Base-by-base conservation (phyloP, 768 basidiomycete species). In the Dioszegia aurantiaca region DNA sequence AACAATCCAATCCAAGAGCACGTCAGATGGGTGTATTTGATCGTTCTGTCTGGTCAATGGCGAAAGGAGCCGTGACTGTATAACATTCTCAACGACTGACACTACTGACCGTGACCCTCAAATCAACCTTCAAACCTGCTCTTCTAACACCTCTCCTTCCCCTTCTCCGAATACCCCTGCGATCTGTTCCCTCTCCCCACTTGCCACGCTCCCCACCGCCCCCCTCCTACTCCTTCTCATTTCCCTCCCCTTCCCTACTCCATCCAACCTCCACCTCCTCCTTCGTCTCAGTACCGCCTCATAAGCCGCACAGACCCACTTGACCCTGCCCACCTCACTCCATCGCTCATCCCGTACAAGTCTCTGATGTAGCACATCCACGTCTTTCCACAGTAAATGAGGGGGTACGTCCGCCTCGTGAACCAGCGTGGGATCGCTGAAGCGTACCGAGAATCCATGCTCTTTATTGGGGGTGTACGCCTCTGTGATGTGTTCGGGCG, bases 341-440 rank as follows among this genome's bases (percentile, higher is more conserved):
- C 78, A 14, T 28, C 65, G 67, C 6, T 64, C 70, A 17, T 71
- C 71, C n/a, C 66, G 43, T 6, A 86, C 83, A 27, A 91, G 76
- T 26, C 86, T 80, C 58, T 89, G 83, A 72, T 94, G 90, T 49
- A 95, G 78, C 4, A 86, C 60, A 62, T 88, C 86, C n/a, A 94
- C 63, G 70, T 94, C 90, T 16, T 77, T 64, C 71, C 91, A 94
- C 12, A 83, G 81, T 21, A 94, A 65, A 39, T 91, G 73, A 0
- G 91, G 91, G 0, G 91, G 88, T 5, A 95, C 86, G 23, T 81
- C 70, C 64, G 90, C 87, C 69, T 95, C 92, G 1, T 83, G 82
- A 3, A 87, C 80, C 17, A 84, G 83, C 2, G 80, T 75, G 0
- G 77, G 74, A 4, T 85, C 81, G 2, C 83, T 83, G 63, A 89